These are phyloP conservation scores for Aspergillus luchuensis DNA, from an alignment of 2,329 filamentous ascomycete species.

Conservation along the genomic window DNA sequence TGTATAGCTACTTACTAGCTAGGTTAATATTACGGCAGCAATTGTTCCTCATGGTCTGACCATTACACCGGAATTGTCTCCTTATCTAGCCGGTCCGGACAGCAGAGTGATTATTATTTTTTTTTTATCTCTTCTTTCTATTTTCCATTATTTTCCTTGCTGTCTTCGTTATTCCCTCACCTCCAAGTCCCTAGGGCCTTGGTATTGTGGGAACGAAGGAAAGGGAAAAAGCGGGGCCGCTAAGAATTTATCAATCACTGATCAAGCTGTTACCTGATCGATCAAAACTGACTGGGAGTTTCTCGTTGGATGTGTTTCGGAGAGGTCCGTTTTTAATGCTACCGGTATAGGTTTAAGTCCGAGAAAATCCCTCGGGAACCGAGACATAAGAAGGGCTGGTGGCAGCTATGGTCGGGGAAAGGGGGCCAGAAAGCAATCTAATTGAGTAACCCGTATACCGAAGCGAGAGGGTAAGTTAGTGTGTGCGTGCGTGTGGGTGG, in stretches of 20 bases:
- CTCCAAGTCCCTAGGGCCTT: conserved; percentile 5
- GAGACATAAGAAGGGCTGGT: not conserved
- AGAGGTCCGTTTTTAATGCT: not conserved
- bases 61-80: not conserved
- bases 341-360: not conserved
- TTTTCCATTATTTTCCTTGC: not conserved
- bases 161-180: not conserved
- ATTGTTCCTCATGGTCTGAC: not conserved
- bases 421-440: not conserved
- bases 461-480: not conserved
- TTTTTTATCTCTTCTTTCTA: too few relatives aligned
- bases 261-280: not conserved
- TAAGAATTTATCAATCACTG: conserved; percentile 11
- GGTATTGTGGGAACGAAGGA: conserved; percentile 8
- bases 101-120: not conserved
- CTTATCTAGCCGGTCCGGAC: not conserved
- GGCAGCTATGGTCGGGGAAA: not conserved
- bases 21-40: not conserved
- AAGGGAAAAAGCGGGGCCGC: conserved; percentile 1
- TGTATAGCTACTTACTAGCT: not conserved
- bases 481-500: not conserved
- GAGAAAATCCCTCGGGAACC: conserved; percentile 8
- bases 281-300: not conserved
- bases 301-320: not conserved
- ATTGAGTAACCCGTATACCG: not conserved